A percentile compares a stretch with the other conserved stretches of the same genome.
Evolutionary conservation across 2,329 filamentous ascomycete genomes (phyloP).

Genomic region (Aurifilum marmelostoma): DNA sequence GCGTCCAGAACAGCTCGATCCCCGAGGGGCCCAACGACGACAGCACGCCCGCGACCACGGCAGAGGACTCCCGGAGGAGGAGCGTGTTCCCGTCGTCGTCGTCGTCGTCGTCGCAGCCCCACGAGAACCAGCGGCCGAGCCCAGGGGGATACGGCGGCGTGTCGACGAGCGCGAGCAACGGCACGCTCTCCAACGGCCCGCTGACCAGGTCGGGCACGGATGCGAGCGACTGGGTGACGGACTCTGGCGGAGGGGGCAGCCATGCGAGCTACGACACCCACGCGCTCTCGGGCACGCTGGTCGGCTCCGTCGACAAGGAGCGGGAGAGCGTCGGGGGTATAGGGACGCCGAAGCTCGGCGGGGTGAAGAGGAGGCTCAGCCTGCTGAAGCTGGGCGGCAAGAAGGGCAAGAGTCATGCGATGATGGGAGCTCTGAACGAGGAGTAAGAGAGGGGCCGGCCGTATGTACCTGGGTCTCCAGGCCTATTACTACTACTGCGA

Average conservation of each 20-base stretch:
- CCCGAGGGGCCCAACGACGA: slow-evolving; percentile 40
- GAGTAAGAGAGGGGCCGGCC: slow-evolving; percentile 47
- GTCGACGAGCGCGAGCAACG: slow-evolving; percentile 19
- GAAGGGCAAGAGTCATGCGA: slow-evolving; percentile 56
- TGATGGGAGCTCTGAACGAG: slow-evolving; percentile 60
- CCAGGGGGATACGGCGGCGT: slow-evolving; percentile 5
- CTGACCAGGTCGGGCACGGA: slow-evolving; percentile 23
- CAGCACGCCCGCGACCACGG: slow-evolving; percentile 24
- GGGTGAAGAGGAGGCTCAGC: slow-evolving; percentile 78
- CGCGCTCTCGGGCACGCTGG: slow-evolving; percentile 19
- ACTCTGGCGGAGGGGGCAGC: slow-evolving; percentile 32
- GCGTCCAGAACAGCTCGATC: slow-evolving; percentile 34
- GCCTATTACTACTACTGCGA: background rate
- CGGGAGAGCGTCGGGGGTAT: slow-evolving; percentile 33
- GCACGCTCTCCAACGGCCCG: slow-evolving; percentile 17
- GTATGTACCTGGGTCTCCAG: background rate
- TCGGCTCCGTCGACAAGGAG: slow-evolving; percentile 31
- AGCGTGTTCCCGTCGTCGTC: slow-evolving; percentile 55
- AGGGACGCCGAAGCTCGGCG: slow-evolving; percentile 56
- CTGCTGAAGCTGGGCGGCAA: slow-evolving; percentile 76
- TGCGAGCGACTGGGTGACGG: slow-evolving; percentile 39
- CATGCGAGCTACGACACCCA: slow-evolving; percentile 34
- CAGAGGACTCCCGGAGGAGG: slow-evolving; percentile 42
- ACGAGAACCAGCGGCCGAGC: slow-evolving; percentile 32
- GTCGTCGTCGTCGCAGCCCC: slow-evolving; percentile 42